These are phyloP conservation scores for Pseudogymnoascus pannorum DNA, from an alignment of 2,329 filamentous ascomycete species.

Conservation along the genomic window DNA sequence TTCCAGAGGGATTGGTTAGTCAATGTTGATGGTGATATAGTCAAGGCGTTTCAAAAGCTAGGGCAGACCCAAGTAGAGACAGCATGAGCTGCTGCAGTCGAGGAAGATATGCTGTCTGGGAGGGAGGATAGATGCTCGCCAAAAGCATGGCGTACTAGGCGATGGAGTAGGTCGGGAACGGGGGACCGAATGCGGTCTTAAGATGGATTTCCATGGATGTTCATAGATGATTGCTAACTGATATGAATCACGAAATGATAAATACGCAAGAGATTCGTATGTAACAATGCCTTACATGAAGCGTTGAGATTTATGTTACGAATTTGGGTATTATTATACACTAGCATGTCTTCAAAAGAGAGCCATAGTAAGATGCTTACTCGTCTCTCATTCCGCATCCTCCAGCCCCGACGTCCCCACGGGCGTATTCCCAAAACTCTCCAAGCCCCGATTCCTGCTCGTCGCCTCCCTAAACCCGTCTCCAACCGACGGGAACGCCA, in stretches of 20 bases:
- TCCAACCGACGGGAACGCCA: not conserved
- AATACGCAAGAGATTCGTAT: not conserved
- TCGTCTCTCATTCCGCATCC: constrained; percentile 23
- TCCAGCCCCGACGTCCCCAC: constrained; percentile 23
- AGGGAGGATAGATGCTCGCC: not conserved
- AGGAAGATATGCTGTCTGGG: not conserved
- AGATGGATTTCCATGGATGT: not conserved
- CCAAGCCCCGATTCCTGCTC: constrained; percentile 28
- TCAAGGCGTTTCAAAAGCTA: constrained; percentile 53
- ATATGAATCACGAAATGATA: not conserved
- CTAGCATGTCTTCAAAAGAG: not conserved
- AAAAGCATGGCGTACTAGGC: not conserved
- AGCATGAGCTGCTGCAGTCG: not conserved
- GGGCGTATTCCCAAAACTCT: constrained; percentile 35
- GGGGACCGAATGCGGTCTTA: not conserved
- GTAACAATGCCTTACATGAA: not conserved
- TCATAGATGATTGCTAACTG: not conserved
- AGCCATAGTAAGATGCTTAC: not conserved
- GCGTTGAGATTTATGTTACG: not conserved
- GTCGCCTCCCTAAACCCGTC: constrained; percentile 4
- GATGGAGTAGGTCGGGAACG: not conserved
- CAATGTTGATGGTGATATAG: constrained; percentile 69
- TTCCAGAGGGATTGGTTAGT: constrained; percentile 63
- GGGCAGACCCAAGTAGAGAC: not conserved
- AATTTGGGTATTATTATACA: not conserved